Percentiles rank a stretch among this genome's conserved stretches.
These are phyloP conservation scores for Aspergillus eucalypticola DNA, from an alignment of 2,329 filamentous ascomycete genomes.

Conservation along the genomic window DNA sequence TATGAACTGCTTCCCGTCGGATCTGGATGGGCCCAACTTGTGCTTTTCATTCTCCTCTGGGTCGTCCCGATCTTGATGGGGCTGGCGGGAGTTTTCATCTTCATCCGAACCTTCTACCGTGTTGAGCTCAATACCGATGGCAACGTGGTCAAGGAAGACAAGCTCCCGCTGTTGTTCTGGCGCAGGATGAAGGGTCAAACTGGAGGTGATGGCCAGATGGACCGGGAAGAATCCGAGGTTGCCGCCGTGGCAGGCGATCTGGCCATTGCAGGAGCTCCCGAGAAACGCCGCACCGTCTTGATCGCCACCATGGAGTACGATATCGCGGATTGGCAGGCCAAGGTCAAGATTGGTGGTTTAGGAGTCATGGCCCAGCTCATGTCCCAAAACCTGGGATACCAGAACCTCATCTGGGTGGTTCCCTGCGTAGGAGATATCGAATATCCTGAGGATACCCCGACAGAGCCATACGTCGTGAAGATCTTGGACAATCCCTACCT, in stretches of 20 bases:
- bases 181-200: conserved; percentile 8
- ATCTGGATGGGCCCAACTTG: conserved; percentile 54
- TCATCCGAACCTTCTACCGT: conserved; percentile 62
- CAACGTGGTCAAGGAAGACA: conserved; percentile 14
- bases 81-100: conserved; percentile 53
- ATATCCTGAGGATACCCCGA: conserved; percentile 60
- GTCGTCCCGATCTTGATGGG: conserved; percentile 55
- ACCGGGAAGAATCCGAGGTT: conserved; percentile 16
- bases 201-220: conserved; percentile 33
- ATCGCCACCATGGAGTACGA: conserved; percentile 72
- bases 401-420: conserved; percentile 65
- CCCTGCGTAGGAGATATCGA: conserved; percentile 63
- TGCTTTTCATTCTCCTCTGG: conserved; percentile 56
- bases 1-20: conserved; percentile 57
- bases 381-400: conserved; percentile 63
- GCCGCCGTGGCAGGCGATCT: background rate
- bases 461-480: conserved; percentile 61
- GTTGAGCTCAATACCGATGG: conserved; percentile 63
- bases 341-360: conserved; percentile 69
- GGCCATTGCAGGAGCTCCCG: conserved; percentile 26
- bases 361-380: conserved; percentile 70
- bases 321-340: conserved; percentile 68
- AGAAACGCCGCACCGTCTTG: conserved; percentile 54
- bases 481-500: conserved; percentile 62
- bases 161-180: conserved; percentile 2